A percentile compares a stretch with the other conserved stretches of the same genome.
phyloP scores from a whole-genome alignment of 2,329 filamentous ascomycete species.

The Daldinia sp. region DNA sequence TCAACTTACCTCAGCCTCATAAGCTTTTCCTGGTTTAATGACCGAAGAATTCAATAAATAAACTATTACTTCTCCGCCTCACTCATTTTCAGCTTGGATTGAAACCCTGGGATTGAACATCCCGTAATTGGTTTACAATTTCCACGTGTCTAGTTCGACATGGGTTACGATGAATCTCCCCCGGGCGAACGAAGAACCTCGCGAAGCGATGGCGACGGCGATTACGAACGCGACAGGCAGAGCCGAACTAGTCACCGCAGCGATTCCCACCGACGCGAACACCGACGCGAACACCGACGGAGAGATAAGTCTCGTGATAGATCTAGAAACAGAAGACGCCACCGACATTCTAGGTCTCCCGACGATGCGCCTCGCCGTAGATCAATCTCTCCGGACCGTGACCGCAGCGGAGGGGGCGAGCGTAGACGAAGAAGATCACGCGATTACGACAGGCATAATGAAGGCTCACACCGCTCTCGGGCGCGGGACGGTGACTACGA shows the following conservation, averaged over 20 bases:
- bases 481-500: constrained; percentile 37
- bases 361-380: constrained; percentile 33
- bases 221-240: constrained; percentile 34
- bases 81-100: constrained; percentile 11
- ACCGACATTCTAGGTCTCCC: constrained; percentile 44
- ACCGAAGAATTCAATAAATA: constrained; percentile 23
- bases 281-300: constrained; percentile 22
- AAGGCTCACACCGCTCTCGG: constrained; percentile 37
- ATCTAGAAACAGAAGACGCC: constrained; percentile 35
- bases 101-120: too few relatives aligned
- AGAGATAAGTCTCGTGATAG: constrained; percentile 36
- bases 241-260: constrained; percentile 35
- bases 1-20: constrained; percentile 33
- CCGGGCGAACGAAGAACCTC: constrained; percentile 18
- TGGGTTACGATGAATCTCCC: constrained; percentile 29
- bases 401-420: constrained; percentile 41
- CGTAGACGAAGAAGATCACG: constrained; percentile 47
- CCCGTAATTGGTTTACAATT: background rate
- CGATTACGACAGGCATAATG: constrained; percentile 44
- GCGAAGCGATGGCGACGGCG: constrained; percentile 30
- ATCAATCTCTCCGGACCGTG: constrained; percentile 42
- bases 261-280: constrained; percentile 21
- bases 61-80: constrained; percentile 8
- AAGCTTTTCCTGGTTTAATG: constrained; percentile 4
- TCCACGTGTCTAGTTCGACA: constrained; percentile 3